Base-by-base conservation (phyloP, 2,329 filamentous ascomycete species). In the Atkinsonella texensis region DNA sequence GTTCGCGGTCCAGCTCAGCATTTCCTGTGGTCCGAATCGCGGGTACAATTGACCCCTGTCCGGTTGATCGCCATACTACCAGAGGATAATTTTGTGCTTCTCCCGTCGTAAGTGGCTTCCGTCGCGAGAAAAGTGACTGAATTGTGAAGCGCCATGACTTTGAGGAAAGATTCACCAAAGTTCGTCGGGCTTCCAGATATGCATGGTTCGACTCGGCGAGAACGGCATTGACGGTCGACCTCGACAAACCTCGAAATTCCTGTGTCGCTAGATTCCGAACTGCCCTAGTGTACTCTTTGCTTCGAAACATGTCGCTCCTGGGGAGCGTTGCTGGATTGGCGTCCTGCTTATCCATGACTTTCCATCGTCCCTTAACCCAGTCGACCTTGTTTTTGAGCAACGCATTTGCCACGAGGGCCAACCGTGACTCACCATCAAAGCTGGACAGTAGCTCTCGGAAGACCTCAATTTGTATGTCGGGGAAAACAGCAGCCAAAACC, bases 151-250 rank as follows among this genome's bases (percentile, higher is more conserved):
- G 79, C 87, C 87, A 93, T 35, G 87, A 88, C 64, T 83, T 86
- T 44, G 79, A 79, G 7, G 83, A 82, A 12, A 91, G 68, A 1
- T 75, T 76, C 50, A 86, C 77, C 15, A 93, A 76, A 2, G 83
- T 86, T 15, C 77, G 79, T 38, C 87, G 77, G 12, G 85, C 83
- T 32, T 83, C 77, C 20, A 84, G 80, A 60, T 91, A 93, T 9
- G 83, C 85, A 66, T 87, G 83, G 67, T 93, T 93, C 61, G 78
- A 81, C 65, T 93, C 87, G 48, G 86, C 87, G 46, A 93, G 75
- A 8, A 93, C 86, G 9, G 84, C 87, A 61, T 83, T 81, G 66
- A 91, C 85, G 3, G 85, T 82, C 1, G 85, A 87, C 53, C 79
- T 78, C 12, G 84, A 82, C 42, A 91, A 70, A 18, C 82, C 84